Evolutionary conservation across 2,329 filamentous ascomycete species (phyloP).

Genomic region (Penicillium sp.): DNA sequence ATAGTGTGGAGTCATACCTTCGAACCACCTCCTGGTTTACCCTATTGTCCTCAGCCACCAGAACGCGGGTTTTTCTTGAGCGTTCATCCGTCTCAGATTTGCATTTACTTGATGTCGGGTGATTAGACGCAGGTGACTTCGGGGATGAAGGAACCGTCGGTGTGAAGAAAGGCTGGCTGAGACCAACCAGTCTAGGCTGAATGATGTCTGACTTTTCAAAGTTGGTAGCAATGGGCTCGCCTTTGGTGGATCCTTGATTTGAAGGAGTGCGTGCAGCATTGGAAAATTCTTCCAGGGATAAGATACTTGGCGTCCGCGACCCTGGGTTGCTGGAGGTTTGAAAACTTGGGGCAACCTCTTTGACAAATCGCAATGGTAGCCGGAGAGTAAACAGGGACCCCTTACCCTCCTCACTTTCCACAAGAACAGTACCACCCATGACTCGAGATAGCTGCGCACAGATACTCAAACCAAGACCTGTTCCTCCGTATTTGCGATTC

Average conservation of each 20-base stretch:
- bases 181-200: slow-evolving; percentile 71
- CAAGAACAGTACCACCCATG: slow-evolving; percentile 75
- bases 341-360: slow-evolving; percentile 58
- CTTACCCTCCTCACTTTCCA: slow-evolving; percentile 69
- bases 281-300: slow-evolving; percentile 28
- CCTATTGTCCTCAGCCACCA: slow-evolving; percentile 80
- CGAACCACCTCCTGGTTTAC: slow-evolving; percentile 62
- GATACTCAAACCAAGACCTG: slow-evolving; percentile 83
- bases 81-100: slow-evolving; percentile 60
- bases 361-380: slow-evolving; percentile 76
- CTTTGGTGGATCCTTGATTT: slow-evolving; percentile 19
- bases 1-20: slow-evolving; percentile 9
- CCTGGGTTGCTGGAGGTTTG: slow-evolving; percentile 26
- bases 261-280: slow-evolving; percentile 24
- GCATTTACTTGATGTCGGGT: slow-evolving; percentile 33
- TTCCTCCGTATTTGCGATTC: slow-evolving; percentile 87
- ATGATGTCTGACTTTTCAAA: slow-evolving; percentile 56
- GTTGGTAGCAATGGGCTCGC: slow-evolving; percentile 34
- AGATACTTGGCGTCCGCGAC: slow-evolving; percentile 32
- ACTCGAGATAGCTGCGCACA: slow-evolving; percentile 80
- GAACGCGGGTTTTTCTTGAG: slow-evolving; percentile 67
- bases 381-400: slow-evolving; percentile 81
- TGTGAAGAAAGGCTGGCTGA: slow-evolving; percentile 78
- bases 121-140: slow-evolving; percentile 30
- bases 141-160: slow-evolving; percentile 9